A percentile compares a stretch with the other conserved stretches of the same genome.
Conservation (phyloP, 805 yeast species). For the Dipodascopsis tothii region DNA sequence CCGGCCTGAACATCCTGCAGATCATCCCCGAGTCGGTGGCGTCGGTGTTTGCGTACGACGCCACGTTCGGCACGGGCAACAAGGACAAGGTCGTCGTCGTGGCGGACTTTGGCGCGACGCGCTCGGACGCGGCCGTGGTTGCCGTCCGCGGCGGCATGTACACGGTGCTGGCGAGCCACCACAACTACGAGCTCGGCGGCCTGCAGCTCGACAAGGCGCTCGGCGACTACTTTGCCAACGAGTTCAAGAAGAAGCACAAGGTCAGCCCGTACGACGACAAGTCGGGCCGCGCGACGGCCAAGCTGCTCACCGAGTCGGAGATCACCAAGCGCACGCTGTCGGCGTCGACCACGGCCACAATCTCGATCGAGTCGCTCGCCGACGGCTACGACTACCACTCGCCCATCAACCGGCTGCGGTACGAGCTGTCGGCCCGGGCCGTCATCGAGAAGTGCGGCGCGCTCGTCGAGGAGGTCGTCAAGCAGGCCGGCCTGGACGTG, state of each 20-base stretch:
- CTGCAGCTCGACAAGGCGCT: constrained; percentile 72
- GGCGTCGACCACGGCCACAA: constrained; percentile 78
- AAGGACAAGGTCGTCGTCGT: constrained; percentile 78
- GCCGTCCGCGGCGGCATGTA: constrained; percentile 90
- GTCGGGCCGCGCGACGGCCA: constrained; percentile 74
- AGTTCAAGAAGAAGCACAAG: constrained; percentile 82
- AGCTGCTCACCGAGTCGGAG: constrained; percentile 74
- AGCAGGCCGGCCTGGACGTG: constrained; percentile 75
- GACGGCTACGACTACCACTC: constrained; percentile 92
- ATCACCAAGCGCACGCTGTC: constrained; percentile 85
- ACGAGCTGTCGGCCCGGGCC: constrained; percentile 75
- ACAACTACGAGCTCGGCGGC: constrained; percentile 81
- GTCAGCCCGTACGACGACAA: constrained; percentile 70
- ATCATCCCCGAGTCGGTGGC: constrained; percentile 87
- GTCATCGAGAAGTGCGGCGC: constrained; percentile 67
- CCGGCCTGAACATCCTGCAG: constrained; percentile 77
- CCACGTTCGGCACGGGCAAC: constrained; percentile 30
- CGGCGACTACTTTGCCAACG: constrained; percentile 79
- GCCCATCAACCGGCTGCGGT: constrained; percentile 87
- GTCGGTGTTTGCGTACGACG: constrained; percentile 75
- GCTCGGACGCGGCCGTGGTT: constrained; percentile 91
- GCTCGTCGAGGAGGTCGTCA: constrained; percentile 66
- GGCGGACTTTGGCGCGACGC: constrained; percentile 92
- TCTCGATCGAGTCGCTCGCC: constrained; percentile 89
- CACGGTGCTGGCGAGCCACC: constrained; percentile 80